Conservation (phyloP, 2,329 filamentous ascomycete genomes). For the Mariannaea elegans region DNA sequence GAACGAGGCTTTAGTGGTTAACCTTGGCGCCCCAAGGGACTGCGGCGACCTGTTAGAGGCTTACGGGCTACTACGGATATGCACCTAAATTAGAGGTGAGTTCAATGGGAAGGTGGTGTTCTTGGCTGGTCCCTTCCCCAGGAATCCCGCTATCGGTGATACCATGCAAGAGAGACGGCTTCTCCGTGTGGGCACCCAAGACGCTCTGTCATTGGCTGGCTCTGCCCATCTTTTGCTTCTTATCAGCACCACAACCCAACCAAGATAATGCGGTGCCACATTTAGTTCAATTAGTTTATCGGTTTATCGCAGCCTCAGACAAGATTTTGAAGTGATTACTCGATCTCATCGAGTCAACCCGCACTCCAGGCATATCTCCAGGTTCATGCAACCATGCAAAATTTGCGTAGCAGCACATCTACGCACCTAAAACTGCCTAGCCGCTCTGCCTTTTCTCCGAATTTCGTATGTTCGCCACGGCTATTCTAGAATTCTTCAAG, state of each 20-base stretch:
- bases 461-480: not conserved
- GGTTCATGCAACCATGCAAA: not conserved
- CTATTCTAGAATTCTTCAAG: conserved; percentile 11
- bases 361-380: conserved; percentile 8
- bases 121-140: conserved; percentile 4
- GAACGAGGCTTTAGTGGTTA: conserved; percentile 15
- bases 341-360: conserved; percentile 56
- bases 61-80: not conserved
- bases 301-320: conserved; percentile 16
- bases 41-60: not conserved
- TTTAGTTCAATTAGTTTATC: conserved; percentile 30
- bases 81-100: conserved; percentile 1
- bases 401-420: not conserved
- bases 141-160: conserved; percentile 32
- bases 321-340: conserved; percentile 46
- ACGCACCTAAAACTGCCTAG: not conserved
- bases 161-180: conserved; percentile 32
- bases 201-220: conserved; percentile 26
- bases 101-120: not conserved
- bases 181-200: conserved; percentile 33
- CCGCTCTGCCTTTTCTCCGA: conserved; percentile 2
- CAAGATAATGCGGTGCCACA: conserved; percentile 32
- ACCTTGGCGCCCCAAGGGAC: conserved; percentile 6
- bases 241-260: conserved; percentile 29
- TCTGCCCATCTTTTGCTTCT: conserved; percentile 10